A percentile compares a stretch with the other conserved stretches of the same genome.
Evolutionary conservation across 2,329 filamentous ascomycete genomes (phyloP).

Genomic region (Pseudocercospora fuligena): DNA sequence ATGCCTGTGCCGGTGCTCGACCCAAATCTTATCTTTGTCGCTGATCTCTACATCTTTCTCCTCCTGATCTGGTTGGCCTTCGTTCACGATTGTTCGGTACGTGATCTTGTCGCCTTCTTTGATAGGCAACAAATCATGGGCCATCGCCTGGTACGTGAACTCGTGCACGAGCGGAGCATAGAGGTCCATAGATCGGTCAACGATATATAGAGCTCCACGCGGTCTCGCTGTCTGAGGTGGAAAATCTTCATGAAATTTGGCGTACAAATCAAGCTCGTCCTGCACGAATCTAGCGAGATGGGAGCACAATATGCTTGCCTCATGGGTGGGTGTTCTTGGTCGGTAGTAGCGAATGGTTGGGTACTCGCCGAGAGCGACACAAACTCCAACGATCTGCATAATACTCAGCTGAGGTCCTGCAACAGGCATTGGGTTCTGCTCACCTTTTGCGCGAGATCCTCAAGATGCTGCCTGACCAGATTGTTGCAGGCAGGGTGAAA

Average conservation of each 20-base stretch:
- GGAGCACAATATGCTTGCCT: conserved; percentile 83
- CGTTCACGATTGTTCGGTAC: conserved; percentile 79
- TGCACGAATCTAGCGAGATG: conserved; percentile 91
- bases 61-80: conserved; percentile 71
- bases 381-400: conserved; percentile 77
- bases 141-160: conserved; percentile 99
- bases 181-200: conserved; percentile 91
- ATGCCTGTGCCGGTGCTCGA: conserved; percentile 89
- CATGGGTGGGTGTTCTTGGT: conserved; percentile 75
- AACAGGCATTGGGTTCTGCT: background rate
- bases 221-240: conserved; percentile 79
- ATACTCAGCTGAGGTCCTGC: background rate
- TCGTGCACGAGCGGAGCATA: conserved; percentile 88
- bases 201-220: conserved; percentile 80
- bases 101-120: conserved; percentile 86
- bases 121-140: conserved; percentile 87
- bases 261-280: conserved; percentile 87
- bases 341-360: conserved; percentile 91
- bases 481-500: conserved; percentile 90
- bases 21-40: conserved; percentile 93
- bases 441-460: conserved; percentile 85
- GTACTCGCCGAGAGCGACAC: conserved; percentile 90
- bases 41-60: conserved; percentile 89
- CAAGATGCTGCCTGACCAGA: conserved; percentile 81
- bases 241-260: conserved; percentile 81